These are phyloP conservation scores for Ganoderma boninense DNA, from an alignment of 1,284 basidiomycete genomes.

Conservation along the genomic window DNA sequence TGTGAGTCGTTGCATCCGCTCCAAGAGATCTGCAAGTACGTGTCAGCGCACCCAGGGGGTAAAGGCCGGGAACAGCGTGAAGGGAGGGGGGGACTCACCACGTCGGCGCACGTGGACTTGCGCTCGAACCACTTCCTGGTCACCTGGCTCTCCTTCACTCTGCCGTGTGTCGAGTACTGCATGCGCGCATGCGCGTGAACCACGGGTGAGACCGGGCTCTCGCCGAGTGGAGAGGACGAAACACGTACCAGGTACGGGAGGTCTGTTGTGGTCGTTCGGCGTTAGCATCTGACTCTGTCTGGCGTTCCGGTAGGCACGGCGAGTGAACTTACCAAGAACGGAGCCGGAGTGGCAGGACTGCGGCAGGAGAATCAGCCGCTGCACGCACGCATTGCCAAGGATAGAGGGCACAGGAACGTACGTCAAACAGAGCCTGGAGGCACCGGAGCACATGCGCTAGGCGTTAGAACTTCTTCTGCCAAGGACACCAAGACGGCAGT, in stretches of 20 bases:
- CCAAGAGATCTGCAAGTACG: constrained; percentile 66
- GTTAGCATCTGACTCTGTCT: background rate
- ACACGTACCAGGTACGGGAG: constrained; percentile 64
- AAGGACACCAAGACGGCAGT: background rate
- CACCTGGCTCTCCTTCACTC: constrained; percentile 60
- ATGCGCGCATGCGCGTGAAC: constrained; percentile 43
- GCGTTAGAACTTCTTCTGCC: background rate
- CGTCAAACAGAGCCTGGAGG: constrained; percentile 75
- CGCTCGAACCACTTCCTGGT: constrained; percentile 43
- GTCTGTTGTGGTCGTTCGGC: constrained; percentile 50
- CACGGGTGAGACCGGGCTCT: background rate
- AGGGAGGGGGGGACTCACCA: constrained; percentile 42
- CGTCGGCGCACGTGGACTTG: constrained; percentile 58
- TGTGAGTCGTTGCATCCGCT: constrained; percentile 94
- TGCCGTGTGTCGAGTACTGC: constrained; percentile 73
- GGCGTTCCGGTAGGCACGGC: background rate
- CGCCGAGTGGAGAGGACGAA: background rate
- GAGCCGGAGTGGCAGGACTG: constrained; percentile 74
- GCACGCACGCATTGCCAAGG: background rate
- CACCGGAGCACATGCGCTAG: background rate
- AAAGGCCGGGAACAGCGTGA: too few species aligned
- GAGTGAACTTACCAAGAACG: constrained; percentile 55
- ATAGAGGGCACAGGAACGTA: constrained; percentile 44
- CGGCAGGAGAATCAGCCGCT: constrained; percentile 16
- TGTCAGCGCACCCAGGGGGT: background rate